Conservation (phyloP, 257 asterid species). For the Cinchona pubescens region DNA sequence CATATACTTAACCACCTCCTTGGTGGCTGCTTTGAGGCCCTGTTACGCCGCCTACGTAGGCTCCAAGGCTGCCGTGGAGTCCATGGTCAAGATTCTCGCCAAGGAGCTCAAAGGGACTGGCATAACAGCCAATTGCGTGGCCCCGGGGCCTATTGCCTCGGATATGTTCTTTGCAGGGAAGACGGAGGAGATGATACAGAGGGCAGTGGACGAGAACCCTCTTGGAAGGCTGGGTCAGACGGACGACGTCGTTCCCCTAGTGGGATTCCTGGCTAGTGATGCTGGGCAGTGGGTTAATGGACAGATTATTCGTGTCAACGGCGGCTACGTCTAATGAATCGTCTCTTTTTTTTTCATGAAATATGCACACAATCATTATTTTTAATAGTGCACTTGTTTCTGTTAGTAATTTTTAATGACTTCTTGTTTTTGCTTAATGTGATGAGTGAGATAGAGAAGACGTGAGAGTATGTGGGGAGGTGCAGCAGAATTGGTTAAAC, state of each 20-base stretch:
- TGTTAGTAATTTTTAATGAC: too few species aligned
- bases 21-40: slow-evolving; percentile 48
- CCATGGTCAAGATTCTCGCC: slow-evolving; percentile 61
- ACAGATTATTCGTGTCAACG: slow-evolving; percentile 40
- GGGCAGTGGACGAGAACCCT: slow-evolving; percentile 43
- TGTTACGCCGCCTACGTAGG: slow-evolving; percentile 58
- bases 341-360: too few species aligned
- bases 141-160: slow-evolving; percentile 66
- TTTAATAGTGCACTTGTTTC: too few species aligned
- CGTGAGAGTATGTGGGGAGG: neutral
- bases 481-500: neutral
- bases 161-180: slow-evolving; percentile 60
- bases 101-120: slow-evolving; percentile 72
- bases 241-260: slow-evolving; percentile 49
- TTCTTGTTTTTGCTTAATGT: too few species aligned
- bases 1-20: slow-evolving; percentile 45
- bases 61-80: slow-evolving; percentile 79
- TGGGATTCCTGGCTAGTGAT: slow-evolving; percentile 60
- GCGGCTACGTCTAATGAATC: slow-evolving; percentile 23
- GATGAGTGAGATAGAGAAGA: too few species aligned
- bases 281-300: slow-evolving; percentile 70
- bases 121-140: slow-evolving; percentile 62
- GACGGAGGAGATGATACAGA: slow-evolving; percentile 48
- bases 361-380: too few species aligned
- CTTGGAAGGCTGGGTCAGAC: slow-evolving; percentile 58